Evolutionary conservation across 345 rosid species (phyloP).

Genomic region (Arabis hirsuta): DNA sequence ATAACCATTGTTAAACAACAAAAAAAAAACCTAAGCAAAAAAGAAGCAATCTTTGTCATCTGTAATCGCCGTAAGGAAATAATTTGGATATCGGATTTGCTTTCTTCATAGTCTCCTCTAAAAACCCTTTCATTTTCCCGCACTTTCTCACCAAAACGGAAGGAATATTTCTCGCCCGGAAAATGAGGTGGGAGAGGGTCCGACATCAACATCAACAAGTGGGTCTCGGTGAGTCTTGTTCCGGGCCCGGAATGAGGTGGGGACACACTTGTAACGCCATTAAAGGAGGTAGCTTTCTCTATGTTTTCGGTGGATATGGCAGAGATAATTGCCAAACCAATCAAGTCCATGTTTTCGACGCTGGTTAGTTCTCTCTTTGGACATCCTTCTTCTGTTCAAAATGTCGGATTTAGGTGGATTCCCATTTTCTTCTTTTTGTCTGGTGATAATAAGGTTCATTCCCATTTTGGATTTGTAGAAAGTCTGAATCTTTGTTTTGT

Average conservation of each 20-base stretch:
- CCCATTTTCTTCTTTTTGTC: neutral
- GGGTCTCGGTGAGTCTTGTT: slow-evolving; percentile 47
- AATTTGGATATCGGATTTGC: slow-evolving; percentile 27
- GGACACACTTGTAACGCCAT: slow-evolving; percentile 96
- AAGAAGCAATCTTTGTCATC: slow-evolving; percentile 40
- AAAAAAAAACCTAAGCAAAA: slow-evolving; percentile 33
- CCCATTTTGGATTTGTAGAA: neutral
- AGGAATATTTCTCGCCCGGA: slow-evolving; percentile 36
- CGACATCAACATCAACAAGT: slow-evolving; percentile 44
- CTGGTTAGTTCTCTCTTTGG: slow-evolving; percentile 56
- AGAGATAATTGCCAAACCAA: slow-evolving; percentile 94
- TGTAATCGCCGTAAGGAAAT: slow-evolving; percentile 36
- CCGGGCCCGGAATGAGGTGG: slow-evolving; percentile 95
- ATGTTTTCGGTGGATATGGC: slow-evolving; percentile 93
- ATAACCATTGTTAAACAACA: slow-evolving; percentile 16
- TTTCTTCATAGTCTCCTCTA: slow-evolving; percentile 25
- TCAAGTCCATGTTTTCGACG: slow-evolving; percentile 91
- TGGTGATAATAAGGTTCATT: neutral
- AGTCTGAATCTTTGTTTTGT: neutral
- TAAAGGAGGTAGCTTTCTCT: slow-evolving; percentile 85
- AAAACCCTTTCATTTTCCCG: slow-evolving; percentile 41
- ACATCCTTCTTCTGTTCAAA: neutral
- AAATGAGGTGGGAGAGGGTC: slow-evolving; percentile 89
- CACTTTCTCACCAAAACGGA: slow-evolving; percentile 40
- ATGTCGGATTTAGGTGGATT: slow-evolving; percentile 19